These are phyloP conservation scores for Fomitopsis schrenkii DNA, from an alignment of 1,284 basidiomycete species.

Conservation along the genomic window DNA sequence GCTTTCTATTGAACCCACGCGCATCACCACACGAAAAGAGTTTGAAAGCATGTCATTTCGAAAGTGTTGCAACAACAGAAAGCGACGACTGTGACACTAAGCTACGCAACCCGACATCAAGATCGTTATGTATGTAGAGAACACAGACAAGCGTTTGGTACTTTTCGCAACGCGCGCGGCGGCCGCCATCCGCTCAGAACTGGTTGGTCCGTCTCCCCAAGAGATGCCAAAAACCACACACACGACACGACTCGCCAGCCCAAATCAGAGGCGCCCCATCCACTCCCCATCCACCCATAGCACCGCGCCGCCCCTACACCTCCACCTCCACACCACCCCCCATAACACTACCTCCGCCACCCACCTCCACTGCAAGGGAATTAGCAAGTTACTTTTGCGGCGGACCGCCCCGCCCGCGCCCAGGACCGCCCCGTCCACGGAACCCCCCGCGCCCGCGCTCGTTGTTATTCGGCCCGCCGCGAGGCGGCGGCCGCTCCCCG, in stretches of 20 bases:
- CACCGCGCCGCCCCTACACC: neutral
- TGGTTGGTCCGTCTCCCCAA: slow-evolving; percentile 4
- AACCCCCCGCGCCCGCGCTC: slow-evolving; percentile 24
- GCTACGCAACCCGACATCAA: slow-evolving; percentile 11
- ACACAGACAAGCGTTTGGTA: slow-evolving; percentile 8
- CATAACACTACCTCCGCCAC: neutral
- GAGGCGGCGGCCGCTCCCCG: slow-evolving; percentile 58
- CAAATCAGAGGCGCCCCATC: neutral
- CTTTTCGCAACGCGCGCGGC: slow-evolving; percentile 8
- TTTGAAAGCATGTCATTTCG: slow-evolving; percentile 8
- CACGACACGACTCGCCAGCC: neutral
- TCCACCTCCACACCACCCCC: neutral
- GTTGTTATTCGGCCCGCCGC: slow-evolving; percentile 30
- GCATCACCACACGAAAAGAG: no score
- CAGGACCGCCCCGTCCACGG: slow-evolving; percentile 29
- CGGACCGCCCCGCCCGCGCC: slow-evolving; percentile 28
- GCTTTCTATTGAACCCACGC: no score
- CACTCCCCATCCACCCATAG: neutral
- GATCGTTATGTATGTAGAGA: slow-evolving; percentile 5
- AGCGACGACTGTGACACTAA: slow-evolving; percentile 9
- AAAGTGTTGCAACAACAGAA: slow-evolving; percentile 14
- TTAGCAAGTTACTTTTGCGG: slow-evolving; percentile 23
- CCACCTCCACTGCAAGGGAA: neutral
- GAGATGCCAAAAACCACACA: neutral
- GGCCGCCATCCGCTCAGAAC: neutral